phyloP scores from a whole-genome alignment of 2,329 filamentous ascomycete genomes.

The Diaporthe ampelina region DNA sequence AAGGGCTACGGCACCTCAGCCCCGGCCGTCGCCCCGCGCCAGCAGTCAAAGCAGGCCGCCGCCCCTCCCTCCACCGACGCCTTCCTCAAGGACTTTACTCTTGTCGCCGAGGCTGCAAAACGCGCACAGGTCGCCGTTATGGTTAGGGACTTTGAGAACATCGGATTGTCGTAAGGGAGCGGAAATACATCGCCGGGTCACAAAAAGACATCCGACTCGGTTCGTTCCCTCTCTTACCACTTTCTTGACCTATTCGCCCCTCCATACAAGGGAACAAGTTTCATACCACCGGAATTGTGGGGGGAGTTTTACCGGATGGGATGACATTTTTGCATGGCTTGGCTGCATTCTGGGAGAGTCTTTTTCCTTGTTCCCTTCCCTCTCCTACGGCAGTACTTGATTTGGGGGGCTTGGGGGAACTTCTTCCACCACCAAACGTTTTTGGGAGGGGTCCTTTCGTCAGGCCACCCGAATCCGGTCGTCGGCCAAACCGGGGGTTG shows the following conservation, averaged over 20 bases:
- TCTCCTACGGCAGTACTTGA: not conserved
- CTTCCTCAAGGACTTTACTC: constrained; percentile 84
- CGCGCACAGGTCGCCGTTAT: constrained; percentile 91
- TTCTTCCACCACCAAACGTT: not conserved
- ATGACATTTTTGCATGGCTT: constrained; percentile 12
- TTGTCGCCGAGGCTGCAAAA: constrained; percentile 94
- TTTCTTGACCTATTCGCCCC: not conserved
- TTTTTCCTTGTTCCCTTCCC: not conserved
- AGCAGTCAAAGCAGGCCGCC: constrained; percentile 43
- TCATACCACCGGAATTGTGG: not conserved
- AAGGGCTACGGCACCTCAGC: constrained; percentile 22
- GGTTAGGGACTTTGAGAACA: constrained; percentile 86
- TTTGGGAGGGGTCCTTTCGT: not conserved
- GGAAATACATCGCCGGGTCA: not conserved
- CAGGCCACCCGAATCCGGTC: constrained; percentile 14
- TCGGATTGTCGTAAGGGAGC: constrained; percentile 65
- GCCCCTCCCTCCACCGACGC: constrained; percentile 60
- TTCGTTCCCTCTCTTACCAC: not conserved
- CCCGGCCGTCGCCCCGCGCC: constrained; percentile 47
- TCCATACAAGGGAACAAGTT: constrained; percentile 9
- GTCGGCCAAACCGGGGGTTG: constrained; percentile 9
- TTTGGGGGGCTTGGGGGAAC: not conserved
- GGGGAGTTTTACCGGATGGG: constrained; percentile 3
- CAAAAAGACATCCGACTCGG: not conserved
- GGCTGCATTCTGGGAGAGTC: not conserved